phyloP scores from a whole-genome alignment of 2,329 filamentous ascomycete species.

The Mollisia scopiformis region DNA sequence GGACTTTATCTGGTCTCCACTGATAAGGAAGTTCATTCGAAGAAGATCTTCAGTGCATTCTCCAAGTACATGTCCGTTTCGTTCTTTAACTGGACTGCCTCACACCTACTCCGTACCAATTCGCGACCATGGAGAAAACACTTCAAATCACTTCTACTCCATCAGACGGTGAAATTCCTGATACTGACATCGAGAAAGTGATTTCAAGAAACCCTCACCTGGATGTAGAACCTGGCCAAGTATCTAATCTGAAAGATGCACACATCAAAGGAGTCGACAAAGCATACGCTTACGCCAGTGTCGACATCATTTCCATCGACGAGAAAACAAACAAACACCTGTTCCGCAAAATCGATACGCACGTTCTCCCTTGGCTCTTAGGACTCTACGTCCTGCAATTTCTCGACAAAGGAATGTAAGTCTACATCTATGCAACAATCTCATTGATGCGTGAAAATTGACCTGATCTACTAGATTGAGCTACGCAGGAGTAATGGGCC shows the following conservation, averaged over 20 bases:
- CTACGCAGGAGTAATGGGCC: slow-evolving; percentile 48
- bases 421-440: neutral
- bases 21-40: too few relatives aligned
- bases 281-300: neutral
- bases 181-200: neutral
- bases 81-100: too few relatives aligned
- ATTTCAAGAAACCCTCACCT: neutral
- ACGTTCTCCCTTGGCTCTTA: slow-evolving; percentile 54
- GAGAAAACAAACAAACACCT: neutral
- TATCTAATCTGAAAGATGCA: neutral
- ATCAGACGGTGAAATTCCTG: neutral
- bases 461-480: slow-evolving; percentile 14
- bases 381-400: slow-evolving; percentile 56
- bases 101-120: neutral
- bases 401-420: slow-evolving; percentile 46
- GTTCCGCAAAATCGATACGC: slow-evolving; percentile 21
- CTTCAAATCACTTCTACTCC: neutral
- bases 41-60: too few relatives aligned
- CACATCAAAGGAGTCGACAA: neutral
- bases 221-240: neutral
- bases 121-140: neutral
- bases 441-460: neutral
- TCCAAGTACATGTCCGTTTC: too few relatives aligned
- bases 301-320: neutral
- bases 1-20: too few relatives aligned